Base-by-base conservation (phyloP, 2,329 filamentous ascomycete genomes). In the Ophiocordyceps sinensis region DNA sequence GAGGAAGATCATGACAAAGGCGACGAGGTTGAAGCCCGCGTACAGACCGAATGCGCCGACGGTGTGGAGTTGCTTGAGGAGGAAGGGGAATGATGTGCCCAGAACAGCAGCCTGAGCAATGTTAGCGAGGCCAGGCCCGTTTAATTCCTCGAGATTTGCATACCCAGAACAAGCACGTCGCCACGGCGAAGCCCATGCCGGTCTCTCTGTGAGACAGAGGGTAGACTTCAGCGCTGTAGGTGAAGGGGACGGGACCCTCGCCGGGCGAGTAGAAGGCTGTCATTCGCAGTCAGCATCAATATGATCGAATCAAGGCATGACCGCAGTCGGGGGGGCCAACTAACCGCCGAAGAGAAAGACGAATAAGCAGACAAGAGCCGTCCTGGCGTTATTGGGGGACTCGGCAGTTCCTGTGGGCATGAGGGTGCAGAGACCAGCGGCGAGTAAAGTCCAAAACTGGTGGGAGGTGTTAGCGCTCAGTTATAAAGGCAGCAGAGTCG, bases 171-270 rank as follows among this genome's bases (percentile, higher is more conserved):
- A 73, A 65, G 49, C 71, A 75, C 1, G 73, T 77, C 2, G 75
- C 73, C 1, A 79, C 75, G 5, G 74, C 73, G 59, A 71, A 77
- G 0, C 65, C 66, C 77, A 81, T 80, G 30, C 76, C 77, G 5
- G 77, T 66, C 53, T 79, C 76, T 45, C 76, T 64, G 54, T 79
- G 75, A 2, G 71, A 75, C 0, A 80, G 67, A 1, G 77, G 77
- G 55, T 77, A 80, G 12, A 78, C 74, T 51, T 80, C 77, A 4
- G 77, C 74, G 0, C 64, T 70, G 61, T 79, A 79, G 15, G 70
- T 70, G 54, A 77, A 79, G 0, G 75, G 75, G 0, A 79, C 75
- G 0, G 74, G 68, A 0, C 77, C 77, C 58, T 79, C 75, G 15
- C 77, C 77, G 0, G 76, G 74, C 0, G 73, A 78, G 57, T 81